Percentiles rank a stretch among this genome's conserved stretches.
These are phyloP conservation scores for Kodamaea neixiangensis DNA, from an alignment of 805 yeast species.

Conservation along the genomic window DNA sequence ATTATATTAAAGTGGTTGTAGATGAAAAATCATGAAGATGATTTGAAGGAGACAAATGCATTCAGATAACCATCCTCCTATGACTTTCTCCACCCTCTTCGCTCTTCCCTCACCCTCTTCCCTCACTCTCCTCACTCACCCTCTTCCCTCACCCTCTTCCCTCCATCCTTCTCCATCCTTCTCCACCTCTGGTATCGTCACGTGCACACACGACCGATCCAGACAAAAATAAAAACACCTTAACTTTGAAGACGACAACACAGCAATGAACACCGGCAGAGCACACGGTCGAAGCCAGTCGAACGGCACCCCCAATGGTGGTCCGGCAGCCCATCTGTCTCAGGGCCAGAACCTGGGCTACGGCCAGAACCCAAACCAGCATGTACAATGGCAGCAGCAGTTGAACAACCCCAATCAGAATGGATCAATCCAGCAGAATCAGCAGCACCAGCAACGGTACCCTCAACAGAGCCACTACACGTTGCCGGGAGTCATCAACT, in stretches of 20 bases:
- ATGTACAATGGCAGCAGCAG: conserved; percentile 12
- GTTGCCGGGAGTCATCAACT: conserved; percentile 60
- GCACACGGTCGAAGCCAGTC: conserved; percentile 1
- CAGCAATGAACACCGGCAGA: conserved; percentile 6
- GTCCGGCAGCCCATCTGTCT: neutral
- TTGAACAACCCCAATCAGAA: conserved; percentile 8
- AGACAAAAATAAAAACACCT: neutral
- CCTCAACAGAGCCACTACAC: conserved; percentile 38
- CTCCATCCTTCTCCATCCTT: neutral
- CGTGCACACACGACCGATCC: neutral
- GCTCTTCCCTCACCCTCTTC: no score
- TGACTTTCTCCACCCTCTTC: no score
- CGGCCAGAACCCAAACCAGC: conserved; percentile 5
- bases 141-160: neutral
- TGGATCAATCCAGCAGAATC: conserved; percentile 1
- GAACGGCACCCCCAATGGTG: conserved; percentile 5
- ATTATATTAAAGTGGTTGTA: neutral
- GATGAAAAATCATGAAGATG: no score
- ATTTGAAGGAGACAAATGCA: no score
- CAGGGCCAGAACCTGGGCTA: conserved; percentile 2
- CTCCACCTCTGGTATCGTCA: neutral
- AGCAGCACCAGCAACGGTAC: conserved; percentile 9
- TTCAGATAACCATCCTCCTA: no score
- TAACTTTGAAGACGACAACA: conserved; percentile 2
- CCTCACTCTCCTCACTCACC: no score